A percentile compares a stretch with the other conserved stretches of the same genome.
Evolutionary conservation across 768 basidiomycete species (phyloP).

Genomic region (Cystofilobasidium ferigula): DNA sequence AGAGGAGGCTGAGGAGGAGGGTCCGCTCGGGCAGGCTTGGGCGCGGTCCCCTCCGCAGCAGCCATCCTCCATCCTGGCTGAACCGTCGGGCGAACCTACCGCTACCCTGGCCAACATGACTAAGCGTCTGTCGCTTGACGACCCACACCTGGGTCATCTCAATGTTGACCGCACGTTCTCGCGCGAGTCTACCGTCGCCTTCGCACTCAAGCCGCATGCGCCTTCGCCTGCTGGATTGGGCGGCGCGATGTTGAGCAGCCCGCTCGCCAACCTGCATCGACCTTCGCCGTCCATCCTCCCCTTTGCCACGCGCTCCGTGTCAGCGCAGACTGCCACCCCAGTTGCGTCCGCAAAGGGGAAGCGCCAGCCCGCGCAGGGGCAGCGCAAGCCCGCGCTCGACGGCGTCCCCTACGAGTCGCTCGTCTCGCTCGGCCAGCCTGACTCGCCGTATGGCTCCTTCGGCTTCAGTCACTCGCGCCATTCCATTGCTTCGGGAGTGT

Average conservation of each 20-base stretch:
- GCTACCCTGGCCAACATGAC: not conserved
- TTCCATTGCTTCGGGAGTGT: constrained; percentile 27
- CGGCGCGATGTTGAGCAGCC: not conserved
- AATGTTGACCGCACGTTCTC: constrained; percentile 27
- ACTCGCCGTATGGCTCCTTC: constrained; percentile 42
- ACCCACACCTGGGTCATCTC: too few relatives aligned
- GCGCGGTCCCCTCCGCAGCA: not conserved
- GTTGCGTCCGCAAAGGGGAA: too few relatives aligned
- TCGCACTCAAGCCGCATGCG: constrained; percentile 30
- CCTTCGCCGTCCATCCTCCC: not conserved
- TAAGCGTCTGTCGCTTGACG: constrained; percentile 28
- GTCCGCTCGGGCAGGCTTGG: not conserved
- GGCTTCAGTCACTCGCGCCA: not conserved
- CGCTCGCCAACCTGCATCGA: not conserved
- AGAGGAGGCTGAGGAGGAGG: constrained; percentile 22
- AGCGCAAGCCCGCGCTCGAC: constrained; percentile 40
- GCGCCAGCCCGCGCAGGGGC: too few relatives aligned
- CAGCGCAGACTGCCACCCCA: not conserved
- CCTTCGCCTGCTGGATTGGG: not conserved
- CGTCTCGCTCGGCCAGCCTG: constrained; percentile 56
- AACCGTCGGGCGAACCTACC: not conserved
- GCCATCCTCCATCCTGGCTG: not conserved
- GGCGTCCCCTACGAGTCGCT: constrained; percentile 60
- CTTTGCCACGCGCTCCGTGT: not conserved
- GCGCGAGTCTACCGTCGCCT: constrained; percentile 32